A percentile compares a stretch with the other conserved stretches of the same genome.
Evolutionary conservation across 2,329 filamentous ascomycete genomes (phyloP).

Genomic region (Xylaria sp.): DNA sequence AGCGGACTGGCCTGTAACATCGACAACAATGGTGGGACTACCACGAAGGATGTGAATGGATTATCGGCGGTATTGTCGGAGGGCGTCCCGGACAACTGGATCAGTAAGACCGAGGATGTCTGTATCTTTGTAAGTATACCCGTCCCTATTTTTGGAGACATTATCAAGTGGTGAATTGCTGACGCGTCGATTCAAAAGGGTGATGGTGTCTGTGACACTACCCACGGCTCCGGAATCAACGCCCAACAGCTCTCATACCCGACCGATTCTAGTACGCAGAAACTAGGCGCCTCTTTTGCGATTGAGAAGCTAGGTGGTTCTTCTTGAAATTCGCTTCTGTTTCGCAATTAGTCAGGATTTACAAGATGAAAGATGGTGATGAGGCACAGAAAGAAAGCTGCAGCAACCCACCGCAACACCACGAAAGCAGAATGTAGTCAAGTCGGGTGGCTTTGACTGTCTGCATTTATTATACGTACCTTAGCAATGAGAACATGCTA

Average conservation of each 20-base stretch:
- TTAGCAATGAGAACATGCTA: no score
- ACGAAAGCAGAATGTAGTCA: no score
- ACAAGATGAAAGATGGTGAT: no score
- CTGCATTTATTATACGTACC: no score
- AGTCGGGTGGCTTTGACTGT: no score
- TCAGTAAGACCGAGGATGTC: slow-evolving; percentile 28
- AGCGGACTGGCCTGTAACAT: slow-evolving; percentile 27
- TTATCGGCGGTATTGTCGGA: not conserved
- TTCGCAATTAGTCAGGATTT: no score
- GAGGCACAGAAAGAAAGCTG: no score
- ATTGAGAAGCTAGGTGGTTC: slow-evolving; percentile 15
- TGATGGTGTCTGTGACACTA: slow-evolving; percentile 28
- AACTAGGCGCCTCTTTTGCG: slow-evolving; percentile 18
- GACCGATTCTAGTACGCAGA: slow-evolving; percentile 21
- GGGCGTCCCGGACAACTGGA: slow-evolving; percentile 22
- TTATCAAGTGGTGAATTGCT: not conserved
- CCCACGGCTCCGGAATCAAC: slow-evolving; percentile 14
- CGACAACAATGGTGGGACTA: slow-evolving; percentile 27
- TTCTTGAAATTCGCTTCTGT: not conserved
- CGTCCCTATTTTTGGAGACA: not conserved
- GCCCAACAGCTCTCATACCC: slow-evolving; percentile 25
- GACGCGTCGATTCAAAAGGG: slow-evolving; percentile 21
- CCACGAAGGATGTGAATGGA: slow-evolving; percentile 26
- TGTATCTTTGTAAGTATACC: slow-evolving; percentile 29
- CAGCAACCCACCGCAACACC: no score